Evolutionary conservation across 2,329 filamentous ascomycete genomes (phyloP), one percentile per base, ranked within the genome.

Genomic region (Dactylellina haptotyla): DNA sequence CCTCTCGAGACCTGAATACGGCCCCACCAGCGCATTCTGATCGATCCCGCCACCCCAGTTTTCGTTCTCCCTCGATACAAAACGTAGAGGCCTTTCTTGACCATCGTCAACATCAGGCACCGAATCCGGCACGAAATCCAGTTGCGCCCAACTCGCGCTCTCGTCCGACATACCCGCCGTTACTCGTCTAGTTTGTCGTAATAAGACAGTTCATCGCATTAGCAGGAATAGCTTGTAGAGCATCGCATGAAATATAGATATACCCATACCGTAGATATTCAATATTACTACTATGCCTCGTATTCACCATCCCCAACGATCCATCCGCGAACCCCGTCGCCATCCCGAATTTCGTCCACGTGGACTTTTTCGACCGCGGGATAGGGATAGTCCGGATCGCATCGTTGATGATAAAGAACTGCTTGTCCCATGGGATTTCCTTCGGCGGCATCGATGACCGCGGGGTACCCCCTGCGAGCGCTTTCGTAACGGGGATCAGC

Each of bases 111-210:
- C 25, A 25, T 64, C 53, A 2, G 18, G 10, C 12, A 57, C 51
- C n/a, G 62, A 58, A 14, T 57, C 41, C 5, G 62, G 62, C 3
- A 58, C 26, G 43, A 66, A 66, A 0, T 41, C 54, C 16, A 66
- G 16, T 18, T 39, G 32, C 14, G 51, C 63, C 63, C 53, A 58
- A 10, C 30, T 32, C 6, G 37, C 8, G 28, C 51, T 48, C 9
- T 51, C 26, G 14, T 28, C 23, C 4, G 62, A 58, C 12, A 18
- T 43, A 14, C 28, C 43, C 6, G 48, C 53, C 12, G 37, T 48
- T 25, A 56, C 53, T 5, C 63, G 53, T 12, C 51, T 66, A 26
- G 32, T 23, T 48, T 51, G 18, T n/a, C n/a, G n/a, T n/a, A n/a
- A n/a, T n/a, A n/a, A n/a, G n/a, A n/a, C n/a, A n/a, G n/a, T n/a